These are phyloP conservation scores for Xanthoconium purpureum DNA, from an alignment of 768 basidiomycete species.

Conservation along the genomic window DNA sequence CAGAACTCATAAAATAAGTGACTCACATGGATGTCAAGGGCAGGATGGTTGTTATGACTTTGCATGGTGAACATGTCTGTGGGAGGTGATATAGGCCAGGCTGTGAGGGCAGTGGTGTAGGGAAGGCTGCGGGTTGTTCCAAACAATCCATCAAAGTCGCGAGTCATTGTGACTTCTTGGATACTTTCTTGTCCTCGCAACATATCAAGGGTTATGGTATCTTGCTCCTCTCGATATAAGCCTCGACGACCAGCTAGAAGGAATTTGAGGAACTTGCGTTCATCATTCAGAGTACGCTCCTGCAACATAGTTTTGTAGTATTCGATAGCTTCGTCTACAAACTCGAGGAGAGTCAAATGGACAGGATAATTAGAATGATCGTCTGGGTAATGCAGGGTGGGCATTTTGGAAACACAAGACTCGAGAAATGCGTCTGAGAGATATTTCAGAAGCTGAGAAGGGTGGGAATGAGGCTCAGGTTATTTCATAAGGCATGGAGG, in stretches of 20 bases:
- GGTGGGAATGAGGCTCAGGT: too few relatives aligned
- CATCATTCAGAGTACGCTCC: too few relatives aligned
- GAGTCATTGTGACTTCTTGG: background rate
- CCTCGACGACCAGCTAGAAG: background rate
- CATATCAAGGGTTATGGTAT: background rate
- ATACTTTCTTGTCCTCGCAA: background rate
- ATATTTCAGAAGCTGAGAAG: too few relatives aligned
- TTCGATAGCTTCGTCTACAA: background rate
- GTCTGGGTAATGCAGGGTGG: background rate
- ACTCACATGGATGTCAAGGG: background rate
- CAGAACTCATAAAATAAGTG: background rate
- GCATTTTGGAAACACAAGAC: too few relatives aligned
- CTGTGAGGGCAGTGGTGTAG: background rate
- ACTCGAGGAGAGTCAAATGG: background rate
- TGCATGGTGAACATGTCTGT: background rate
- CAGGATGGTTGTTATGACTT: background rate
- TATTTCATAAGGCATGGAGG: too few relatives aligned
- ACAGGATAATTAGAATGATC: background rate
- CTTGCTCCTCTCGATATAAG: background rate
- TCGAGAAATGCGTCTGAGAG: too few relatives aligned
- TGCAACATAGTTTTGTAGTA: background rate
- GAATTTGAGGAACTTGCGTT: background rate
- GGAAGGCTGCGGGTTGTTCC: background rate
- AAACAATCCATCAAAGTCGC: background rate
- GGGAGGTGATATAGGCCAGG: background rate